Base-by-base conservation (phyloP, 2,329 filamentous ascomycete species). In the Beauveria bassiana region DNA sequence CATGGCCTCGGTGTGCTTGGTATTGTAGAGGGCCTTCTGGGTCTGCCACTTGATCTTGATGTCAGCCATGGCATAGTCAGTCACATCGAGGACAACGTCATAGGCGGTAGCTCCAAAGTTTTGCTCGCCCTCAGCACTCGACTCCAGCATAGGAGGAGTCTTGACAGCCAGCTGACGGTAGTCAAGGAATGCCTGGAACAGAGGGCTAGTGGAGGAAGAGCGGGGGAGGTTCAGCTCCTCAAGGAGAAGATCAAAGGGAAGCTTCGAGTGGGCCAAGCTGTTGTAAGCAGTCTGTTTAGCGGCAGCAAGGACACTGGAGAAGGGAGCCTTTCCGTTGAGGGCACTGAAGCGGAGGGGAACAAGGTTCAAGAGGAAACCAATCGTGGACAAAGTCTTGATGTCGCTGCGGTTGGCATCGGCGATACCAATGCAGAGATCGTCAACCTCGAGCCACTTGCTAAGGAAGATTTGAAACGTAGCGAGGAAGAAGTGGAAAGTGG, bases 181-280 rank as follows among this genome's bases (percentile, higher is more conserved):
- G 67, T 83, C 74, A 45, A 82, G 65, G 22, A 77, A 74, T 0
- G 69, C 72, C 61, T 82, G 80, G 68, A 81, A 81, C 0, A 83
- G 53, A 0, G 80, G 79, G 28, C 64, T 75, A 59, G 76, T 65
- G 0, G 69, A 65, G 0, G 74, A 64, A 1, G 75, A 76, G 6
- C 78, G 70, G 0, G 71, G 65, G 0, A 78, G 70, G 10, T 73
- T 69, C 1, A 82, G 67, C 47, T 77, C 70, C 2, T 76, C 68
- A 0, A 81, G 68, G 0, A 82, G 65, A 1, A 77, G 67, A 58
- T 81, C 74, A 59, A 81, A 79, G 0, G 80, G 81, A 2, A 81
- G 62, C 0, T 65, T 62, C 0, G 79, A 77, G 59, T 80, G 68
- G 0, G 63, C 65, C 0, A 80, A 67, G 0, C 74, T 77, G 9